Base-by-base conservation (phyloP, 306 rosid species). In the Crataegus laevigata region DNA sequence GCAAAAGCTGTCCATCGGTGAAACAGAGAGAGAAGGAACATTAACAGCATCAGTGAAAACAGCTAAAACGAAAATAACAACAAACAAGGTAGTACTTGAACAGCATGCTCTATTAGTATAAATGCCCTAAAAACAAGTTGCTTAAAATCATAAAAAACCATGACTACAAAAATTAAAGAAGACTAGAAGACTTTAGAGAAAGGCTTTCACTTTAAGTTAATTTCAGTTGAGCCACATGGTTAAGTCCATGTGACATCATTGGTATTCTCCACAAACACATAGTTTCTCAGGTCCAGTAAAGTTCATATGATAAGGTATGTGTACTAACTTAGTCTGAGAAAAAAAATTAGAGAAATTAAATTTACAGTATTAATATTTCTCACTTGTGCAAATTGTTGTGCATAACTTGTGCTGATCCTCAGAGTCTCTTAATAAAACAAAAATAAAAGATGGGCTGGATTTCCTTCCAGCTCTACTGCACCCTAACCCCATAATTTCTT, bases 1-100 rank as follows among this genome's bases (percentile, higher is more conserved):
- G 66, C 58, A 73, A 82, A 85, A 73, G 47, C 88, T 85, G 86
- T 78, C 38, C 75, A 61, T 36, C 8, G 25, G 36, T 11, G 75
- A 78, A 60, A 51, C 22, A 76, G 54, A 32, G 21, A 11, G 3
- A 58, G 43, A 63, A 43, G 65, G 17, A 24, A 65, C 14, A 69
- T 15, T 50, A 61, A 30, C 11, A 61, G 3, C 5, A 47, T 55
- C 26, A 47, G 50, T 26, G 47, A 69, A 21, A 43, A 21, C 24
- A 34, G n/a, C 22, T 29, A 74, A 50, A 58, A 59, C 17, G 14
- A 40, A 50, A 60, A 11, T 29, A 45, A 66, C 21, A 21, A 29
- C 32, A 43, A 55, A 38, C 10, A 10, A 54, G 73, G 36, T 57
- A 65, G 69, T 25, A 47, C 69, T 79, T 50, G 58, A 67, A 29